A percentile compares a stretch with the other conserved stretches of the same genome.
Conservation (phyloP, 352 stramenopile genomes). For the Globisporangium splendens region DNA sequence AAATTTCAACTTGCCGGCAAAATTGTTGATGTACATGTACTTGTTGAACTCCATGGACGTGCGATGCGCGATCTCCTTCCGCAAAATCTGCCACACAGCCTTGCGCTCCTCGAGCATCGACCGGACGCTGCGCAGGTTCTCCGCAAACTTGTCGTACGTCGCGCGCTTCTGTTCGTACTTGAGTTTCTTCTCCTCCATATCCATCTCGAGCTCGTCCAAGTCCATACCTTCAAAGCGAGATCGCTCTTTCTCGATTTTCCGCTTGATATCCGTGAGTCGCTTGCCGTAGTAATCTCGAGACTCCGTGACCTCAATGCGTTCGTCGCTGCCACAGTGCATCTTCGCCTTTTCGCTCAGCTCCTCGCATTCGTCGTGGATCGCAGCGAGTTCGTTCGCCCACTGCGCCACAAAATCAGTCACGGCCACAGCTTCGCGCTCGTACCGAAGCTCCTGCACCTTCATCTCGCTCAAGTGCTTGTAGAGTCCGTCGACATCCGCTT, state of each 20-base stretch:
- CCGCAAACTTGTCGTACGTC: constrained; percentile 55
- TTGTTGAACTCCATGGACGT: constrained; percentile 84
- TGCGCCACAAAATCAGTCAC: constrained; percentile 46
- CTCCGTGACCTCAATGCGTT: constrained; percentile 59
- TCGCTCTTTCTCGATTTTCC: constrained; percentile 72
- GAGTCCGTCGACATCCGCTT: constrained; percentile 57
- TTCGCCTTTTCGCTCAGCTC: constrained; percentile 57
- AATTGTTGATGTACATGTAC: constrained; percentile 84
- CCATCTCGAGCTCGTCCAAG: constrained; percentile 62
- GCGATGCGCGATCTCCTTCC: constrained; percentile 72
- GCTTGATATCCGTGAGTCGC: constrained; percentile 73
- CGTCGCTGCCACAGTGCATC: constrained; percentile 43
- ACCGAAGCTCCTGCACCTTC: constrained; percentile 69
- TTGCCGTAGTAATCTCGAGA: constrained; percentile 80
- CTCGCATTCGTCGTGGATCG: constrained; percentile 54
- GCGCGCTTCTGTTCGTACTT: constrained; percentile 69
- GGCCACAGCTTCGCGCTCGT: constrained; percentile 39
- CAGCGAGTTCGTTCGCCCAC: constrained; percentile 46
- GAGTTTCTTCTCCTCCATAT: constrained; percentile 68
- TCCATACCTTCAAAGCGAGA: constrained; percentile 82
- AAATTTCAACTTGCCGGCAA: constrained; percentile 82
- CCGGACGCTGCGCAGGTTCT: constrained; percentile 60
- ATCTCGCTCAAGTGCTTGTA: constrained; percentile 76
- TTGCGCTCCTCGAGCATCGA: constrained; percentile 78
- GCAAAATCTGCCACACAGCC: constrained; percentile 68